A percentile compares a stretch with the other conserved stretches of the same genome.
phyloP scores from a whole-genome alignment of 2,329 filamentous ascomycete species.

The Neonectria ditissima region DNA sequence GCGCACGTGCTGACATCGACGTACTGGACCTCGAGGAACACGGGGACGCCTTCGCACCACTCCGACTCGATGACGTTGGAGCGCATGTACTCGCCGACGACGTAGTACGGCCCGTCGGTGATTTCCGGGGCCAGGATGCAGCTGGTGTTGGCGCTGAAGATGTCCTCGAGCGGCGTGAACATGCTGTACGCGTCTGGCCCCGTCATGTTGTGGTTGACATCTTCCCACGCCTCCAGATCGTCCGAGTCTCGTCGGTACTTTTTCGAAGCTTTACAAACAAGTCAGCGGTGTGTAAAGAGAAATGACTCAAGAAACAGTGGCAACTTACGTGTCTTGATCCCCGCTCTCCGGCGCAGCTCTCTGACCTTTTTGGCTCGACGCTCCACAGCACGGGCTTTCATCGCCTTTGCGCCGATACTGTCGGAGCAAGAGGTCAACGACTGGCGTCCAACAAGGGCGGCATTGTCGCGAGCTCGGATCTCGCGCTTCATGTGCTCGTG shows the following conservation, averaged over 20 bases:
- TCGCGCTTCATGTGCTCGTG: slow-evolving; percentile 26
- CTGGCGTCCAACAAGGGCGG: slow-evolving; percentile 20
- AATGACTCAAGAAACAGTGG: neutral
- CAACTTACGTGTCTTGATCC: slow-evolving; percentile 21
- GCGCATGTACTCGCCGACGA: slow-evolving; percentile 54
- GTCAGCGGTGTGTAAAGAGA: neutral
- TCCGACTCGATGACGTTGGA: slow-evolving; percentile 55
- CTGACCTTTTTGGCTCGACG: slow-evolving; percentile 20
- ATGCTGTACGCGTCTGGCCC: slow-evolving; percentile 11
- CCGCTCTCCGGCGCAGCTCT: slow-evolving; percentile 14
- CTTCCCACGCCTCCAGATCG: slow-evolving; percentile 22
- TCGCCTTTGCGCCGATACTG: neutral
- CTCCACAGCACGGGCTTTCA: slow-evolving; percentile 20
- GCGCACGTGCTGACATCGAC: slow-evolving; percentile 57
- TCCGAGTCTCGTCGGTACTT: slow-evolving; percentile 30
- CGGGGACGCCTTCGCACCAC: slow-evolving; percentile 49
- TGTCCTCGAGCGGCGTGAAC: slow-evolving; percentile 18
- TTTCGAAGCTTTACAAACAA: slow-evolving; percentile 13
- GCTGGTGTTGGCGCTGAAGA: slow-evolving; percentile 28
- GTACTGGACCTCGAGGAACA: slow-evolving; percentile 58
- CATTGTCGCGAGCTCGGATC: slow-evolving; percentile 21
- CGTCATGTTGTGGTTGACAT: slow-evolving; percentile 28
- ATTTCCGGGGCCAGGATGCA: slow-evolving; percentile 27
- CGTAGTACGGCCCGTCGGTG: slow-evolving; percentile 36
- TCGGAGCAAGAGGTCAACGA: slow-evolving; percentile 17